Evolutionary conservation across 176 grass and related monocot genomes (phyloP).

Genomic region (Raddia guianensis): DNA sequence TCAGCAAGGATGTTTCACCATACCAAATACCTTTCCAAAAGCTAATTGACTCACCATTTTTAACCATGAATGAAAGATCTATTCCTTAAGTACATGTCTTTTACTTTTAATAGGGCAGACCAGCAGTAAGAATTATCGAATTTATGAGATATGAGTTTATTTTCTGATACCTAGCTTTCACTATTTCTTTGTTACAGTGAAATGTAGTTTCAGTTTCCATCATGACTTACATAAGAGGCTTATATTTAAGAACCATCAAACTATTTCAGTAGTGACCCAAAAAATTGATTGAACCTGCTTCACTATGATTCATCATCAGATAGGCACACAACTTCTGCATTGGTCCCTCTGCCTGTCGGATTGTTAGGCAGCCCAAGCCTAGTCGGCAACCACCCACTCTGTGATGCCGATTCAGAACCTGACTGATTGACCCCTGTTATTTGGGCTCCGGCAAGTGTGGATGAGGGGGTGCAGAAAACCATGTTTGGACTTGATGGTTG

Average conservation of each 20-base stretch:
- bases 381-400: not conserved
- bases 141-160: no score
- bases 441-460: not conserved
- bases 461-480: not conserved
- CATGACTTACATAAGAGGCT: no score
- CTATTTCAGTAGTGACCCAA: not conserved
- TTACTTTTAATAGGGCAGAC: no score
- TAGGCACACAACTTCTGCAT: conserved; percentile 30
- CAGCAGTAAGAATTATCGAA: no score
- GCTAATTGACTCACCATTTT: no score
- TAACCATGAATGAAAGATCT: no score
- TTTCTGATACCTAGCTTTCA: no score
- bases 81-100: no score
- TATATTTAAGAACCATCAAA: not conserved
- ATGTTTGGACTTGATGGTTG: not conserved
- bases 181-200: no score
- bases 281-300: not conserved
- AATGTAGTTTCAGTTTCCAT: no score
- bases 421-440: not conserved
- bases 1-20: no score
- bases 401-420: not conserved
- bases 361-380: not conserved
- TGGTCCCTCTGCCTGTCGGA: not conserved
- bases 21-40: no score
- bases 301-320: conserved; percentile 34